A percentile compares a stretch with the other conserved stretches of the same genome.
phyloP scores from a whole-genome alignment of 805 yeast species.

The Suhomyces xylopsoci region DNA sequence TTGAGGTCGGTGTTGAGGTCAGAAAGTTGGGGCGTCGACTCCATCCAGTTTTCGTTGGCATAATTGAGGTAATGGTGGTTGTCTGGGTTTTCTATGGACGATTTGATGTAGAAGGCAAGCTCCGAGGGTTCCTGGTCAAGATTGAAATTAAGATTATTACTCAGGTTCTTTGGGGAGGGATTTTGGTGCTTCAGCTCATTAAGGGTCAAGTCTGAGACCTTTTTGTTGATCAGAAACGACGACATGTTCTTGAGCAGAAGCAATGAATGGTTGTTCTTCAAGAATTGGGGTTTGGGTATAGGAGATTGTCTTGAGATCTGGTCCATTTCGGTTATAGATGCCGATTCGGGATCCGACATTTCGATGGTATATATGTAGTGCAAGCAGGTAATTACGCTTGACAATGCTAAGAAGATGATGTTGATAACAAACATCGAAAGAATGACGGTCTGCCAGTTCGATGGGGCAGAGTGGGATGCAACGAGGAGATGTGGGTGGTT shows the following conservation, averaged over 20 bases:
- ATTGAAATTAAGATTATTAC: not conserved
- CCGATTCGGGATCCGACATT: not conserved
- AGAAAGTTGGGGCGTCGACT: constrained; percentile 10
- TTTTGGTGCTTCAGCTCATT: not conserved
- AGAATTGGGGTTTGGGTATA: not conserved
- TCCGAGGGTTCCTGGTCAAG: constrained; percentile 6
- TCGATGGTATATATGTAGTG: constrained; percentile 2
- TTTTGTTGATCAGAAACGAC: constrained; percentile 3
- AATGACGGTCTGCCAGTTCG: constrained; percentile 1
- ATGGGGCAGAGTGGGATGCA: not conserved
- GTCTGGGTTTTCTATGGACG: constrained; percentile 5
- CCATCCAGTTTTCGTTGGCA: constrained; percentile 20
- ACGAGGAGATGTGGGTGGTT: not conserved
- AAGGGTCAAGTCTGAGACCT: constrained; percentile 10
- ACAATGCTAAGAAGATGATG: constrained; percentile 2
- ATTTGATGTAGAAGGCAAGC: constrained; percentile 5
- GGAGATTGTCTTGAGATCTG: not conserved
- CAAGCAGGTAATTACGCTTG: not conserved
- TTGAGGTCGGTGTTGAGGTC: constrained; percentile 1
- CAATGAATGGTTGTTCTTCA: not conserved
- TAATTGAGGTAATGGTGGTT: constrained; percentile 9
- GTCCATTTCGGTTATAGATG: not conserved
- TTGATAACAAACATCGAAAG: constrained; percentile 6
- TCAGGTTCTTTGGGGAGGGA: too few species aligned
- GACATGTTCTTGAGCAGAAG: not conserved